phyloP scores from a whole-genome alignment of 345 rosid species.

The Salix dunnii region DNA sequence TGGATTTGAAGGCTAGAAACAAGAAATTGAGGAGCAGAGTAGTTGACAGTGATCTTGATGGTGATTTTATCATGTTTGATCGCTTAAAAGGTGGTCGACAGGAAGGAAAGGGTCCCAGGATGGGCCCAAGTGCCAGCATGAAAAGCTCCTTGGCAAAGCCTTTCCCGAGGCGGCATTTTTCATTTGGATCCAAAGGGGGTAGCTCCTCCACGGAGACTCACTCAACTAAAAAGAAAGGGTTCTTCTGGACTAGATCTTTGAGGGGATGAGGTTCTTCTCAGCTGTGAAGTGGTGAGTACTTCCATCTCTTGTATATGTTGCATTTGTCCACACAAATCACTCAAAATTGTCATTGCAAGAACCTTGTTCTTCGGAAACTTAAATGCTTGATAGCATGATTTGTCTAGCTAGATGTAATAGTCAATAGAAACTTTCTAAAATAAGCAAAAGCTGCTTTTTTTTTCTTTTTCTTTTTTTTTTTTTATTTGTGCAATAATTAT shows the following conservation, averaged over 20 bases:
- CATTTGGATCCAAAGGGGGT: conserved; percentile 66
- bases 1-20: conserved; percentile 62
- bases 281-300: conserved; percentile 32
- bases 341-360: neutral
- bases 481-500: neutral
- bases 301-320: neutral
- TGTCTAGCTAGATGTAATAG: neutral
- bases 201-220: conserved; percentile 51
- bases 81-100: conserved; percentile 33
- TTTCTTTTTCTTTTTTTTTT: too few relatives aligned
- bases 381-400: neutral
- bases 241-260: conserved; percentile 87
- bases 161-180: conserved; percentile 70
- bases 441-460: neutral
- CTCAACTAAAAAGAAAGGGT: conserved; percentile 57
- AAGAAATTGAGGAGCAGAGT: conserved; percentile 67
- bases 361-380: neutral
- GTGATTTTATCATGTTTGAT: conserved; percentile 46
- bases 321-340: neutral
- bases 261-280: conserved; percentile 51
- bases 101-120: conserved; percentile 54
- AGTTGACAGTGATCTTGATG: conserved; percentile 56
- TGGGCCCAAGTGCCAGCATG: conserved; percentile 61
- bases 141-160: conserved; percentile 56
- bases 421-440: neutral